Percentiles rank a stretch among this genome's conserved stretches.
phyloP scores from a whole-genome alignment of 306 rosid genomes.

The Cucumis hystrix region DNA sequence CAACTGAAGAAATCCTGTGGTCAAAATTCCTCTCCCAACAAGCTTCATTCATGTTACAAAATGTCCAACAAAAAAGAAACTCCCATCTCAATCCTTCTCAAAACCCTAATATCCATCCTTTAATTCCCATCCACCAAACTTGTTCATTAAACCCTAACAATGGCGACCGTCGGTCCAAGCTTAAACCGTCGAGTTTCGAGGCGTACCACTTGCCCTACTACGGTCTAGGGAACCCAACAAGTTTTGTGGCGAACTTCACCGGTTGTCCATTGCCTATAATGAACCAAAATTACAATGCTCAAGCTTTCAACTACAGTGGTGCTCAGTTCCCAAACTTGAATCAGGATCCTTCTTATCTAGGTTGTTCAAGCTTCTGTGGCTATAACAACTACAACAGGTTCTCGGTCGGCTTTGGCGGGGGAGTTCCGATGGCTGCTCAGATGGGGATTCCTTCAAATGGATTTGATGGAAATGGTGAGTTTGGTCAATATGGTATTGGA shows the following conservation, averaged over 20 bases:
- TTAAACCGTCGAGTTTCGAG: neutral
- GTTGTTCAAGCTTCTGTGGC: neutral
- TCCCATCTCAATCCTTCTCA: neutral
- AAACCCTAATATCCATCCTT: neutral
- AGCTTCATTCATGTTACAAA: neutral
- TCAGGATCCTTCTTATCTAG: neutral
- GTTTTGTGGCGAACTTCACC: neutral
- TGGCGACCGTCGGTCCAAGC: neutral
- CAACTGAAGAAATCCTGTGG: neutral
- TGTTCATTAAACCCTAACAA: neutral
- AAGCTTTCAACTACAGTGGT: neutral
- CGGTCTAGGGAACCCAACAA: neutral
- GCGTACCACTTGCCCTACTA: neutral
- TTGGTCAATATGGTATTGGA: neutral
- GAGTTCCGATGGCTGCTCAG: neutral
- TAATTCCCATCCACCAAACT: neutral
- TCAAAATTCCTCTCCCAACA: slow-evolving; percentile 2
- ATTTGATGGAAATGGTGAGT: neutral
- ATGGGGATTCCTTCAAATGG: neutral
- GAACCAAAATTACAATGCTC: neutral
- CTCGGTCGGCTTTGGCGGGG: neutral
- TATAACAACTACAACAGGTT: neutral
- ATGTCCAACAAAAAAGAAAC: neutral
- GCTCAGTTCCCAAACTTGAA: neutral
- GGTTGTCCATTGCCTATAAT: neutral